Evolutionary conservation across 148 eudicot species (phyloP).

Genomic region (Limonium bicolor): DNA sequence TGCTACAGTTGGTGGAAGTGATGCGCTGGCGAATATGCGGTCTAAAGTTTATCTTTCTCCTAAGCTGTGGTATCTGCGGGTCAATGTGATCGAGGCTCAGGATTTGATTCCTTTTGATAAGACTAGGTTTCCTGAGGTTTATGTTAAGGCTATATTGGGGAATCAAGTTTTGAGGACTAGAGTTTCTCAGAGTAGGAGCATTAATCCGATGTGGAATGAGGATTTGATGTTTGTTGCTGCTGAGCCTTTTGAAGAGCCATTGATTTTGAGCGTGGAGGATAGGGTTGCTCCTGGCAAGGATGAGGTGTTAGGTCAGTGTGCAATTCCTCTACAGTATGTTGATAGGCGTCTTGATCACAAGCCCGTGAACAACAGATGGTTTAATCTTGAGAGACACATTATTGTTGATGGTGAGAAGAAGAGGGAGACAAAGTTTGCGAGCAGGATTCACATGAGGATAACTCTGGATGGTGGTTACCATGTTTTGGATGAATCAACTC

Average conservation of each 20-base stretch:
- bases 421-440: conserved; percentile 39
- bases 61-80: conserved; percentile 70
- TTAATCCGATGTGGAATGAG: conserved; percentile 67
- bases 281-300: conserved; percentile 32
- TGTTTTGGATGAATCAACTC: conserved; percentile 53
- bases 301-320: conserved; percentile 28
- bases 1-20: conserved; percentile 40
- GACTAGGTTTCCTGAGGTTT: conserved; percentile 41
- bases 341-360: conserved; percentile 45
- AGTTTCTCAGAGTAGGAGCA: conserved; percentile 32
- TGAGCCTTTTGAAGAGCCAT: conserved; percentile 56
- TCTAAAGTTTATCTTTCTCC: conserved; percentile 67
- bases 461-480: conserved; percentile 58
- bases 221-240: conserved; percentile 64
- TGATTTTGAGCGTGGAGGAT: conserved; percentile 43
- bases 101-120: conserved; percentile 35
- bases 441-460: conserved; percentile 42
- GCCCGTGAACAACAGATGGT: conserved; percentile 33
- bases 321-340: conserved; percentile 26
- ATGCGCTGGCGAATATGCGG: conserved; percentile 46
- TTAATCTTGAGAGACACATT: conserved; percentile 34
- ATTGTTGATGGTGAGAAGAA: conserved; percentile 40
- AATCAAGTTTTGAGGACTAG: conserved; percentile 37
- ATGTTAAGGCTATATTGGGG: conserved; percentile 46
- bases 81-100: conserved; percentile 68